Percentiles rank a stretch among this genome's conserved stretches.
phyloP scores from a whole-genome alignment of 345 rosid species.

The Streptanthus diversifolius region DNA sequence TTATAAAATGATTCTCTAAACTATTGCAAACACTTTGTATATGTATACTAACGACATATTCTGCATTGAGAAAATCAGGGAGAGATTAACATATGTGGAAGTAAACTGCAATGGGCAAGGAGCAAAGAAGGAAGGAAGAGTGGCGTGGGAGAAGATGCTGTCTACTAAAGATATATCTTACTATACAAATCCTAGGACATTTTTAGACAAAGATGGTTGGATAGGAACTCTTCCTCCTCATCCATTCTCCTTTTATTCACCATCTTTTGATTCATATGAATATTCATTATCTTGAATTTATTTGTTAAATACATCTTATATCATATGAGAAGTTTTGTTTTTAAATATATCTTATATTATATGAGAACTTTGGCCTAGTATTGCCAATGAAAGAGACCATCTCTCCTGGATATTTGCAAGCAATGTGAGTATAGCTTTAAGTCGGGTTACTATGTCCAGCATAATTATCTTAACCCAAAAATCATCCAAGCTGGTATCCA shows the following conservation, averaged over 20 bases:
- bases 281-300: not conserved
- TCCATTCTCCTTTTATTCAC: not conserved
- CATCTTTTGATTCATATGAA: not conserved
- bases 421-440: too few species aligned
- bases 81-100: not conserved
- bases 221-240: not conserved
- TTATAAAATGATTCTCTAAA: not conserved
- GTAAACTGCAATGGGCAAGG: not conserved
- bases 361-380: too few species aligned
- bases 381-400: too few species aligned
- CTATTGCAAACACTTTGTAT: not conserved
- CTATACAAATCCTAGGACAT: not conserved
- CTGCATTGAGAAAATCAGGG: not conserved
- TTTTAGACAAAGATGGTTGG: slow-evolving; percentile 8
- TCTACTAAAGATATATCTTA: not conserved
- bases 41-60: not conserved
- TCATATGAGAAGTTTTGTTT: too few species aligned
- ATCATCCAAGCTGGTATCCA: too few species aligned
- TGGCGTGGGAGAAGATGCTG: not conserved
- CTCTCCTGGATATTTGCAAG: too few species aligned
- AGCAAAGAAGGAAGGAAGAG: not conserved
- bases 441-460: too few species aligned
- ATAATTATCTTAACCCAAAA: too few species aligned
- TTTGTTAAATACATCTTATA: too few species aligned
- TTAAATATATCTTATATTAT: too few species aligned